Conservation (phyloP, 1,284 basidiomycete genomes). For the Ceratobasidium theobromae region DNA sequence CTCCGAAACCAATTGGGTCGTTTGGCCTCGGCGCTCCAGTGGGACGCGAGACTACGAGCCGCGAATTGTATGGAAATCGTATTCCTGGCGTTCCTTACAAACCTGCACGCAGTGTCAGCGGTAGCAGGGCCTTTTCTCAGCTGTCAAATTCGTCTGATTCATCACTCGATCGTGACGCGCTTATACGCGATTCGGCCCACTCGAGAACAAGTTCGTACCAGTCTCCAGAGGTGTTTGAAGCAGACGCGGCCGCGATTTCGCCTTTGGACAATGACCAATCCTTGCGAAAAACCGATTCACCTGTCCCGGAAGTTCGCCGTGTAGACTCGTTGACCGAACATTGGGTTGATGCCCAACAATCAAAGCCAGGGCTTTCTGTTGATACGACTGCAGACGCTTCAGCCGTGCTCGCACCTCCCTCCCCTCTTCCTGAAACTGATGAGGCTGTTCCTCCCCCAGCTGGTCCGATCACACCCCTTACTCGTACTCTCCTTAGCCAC, state of each 20-base stretch:
- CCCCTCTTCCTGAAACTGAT: constrained; percentile 25
- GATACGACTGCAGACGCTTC: neutral
- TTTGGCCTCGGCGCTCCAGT: constrained; percentile 31
- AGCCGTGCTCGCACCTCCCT: constrained; percentile 6
- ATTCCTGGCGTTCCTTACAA: constrained; percentile 28
- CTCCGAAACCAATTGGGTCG: constrained; percentile 32
- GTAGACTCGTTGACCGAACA: constrained; percentile 25
- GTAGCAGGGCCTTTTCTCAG: constrained; percentile 8
- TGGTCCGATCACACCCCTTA: constrained; percentile 21
- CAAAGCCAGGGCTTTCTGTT: neutral
- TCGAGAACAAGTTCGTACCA: neutral
- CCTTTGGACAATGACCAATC: neutral
- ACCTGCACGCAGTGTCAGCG: neutral
- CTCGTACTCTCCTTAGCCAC: constrained; percentile 8
- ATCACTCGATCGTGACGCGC: constrained; percentile 17
- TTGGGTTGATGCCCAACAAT: constrained; percentile 13
- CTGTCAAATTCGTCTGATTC: constrained; percentile 7
- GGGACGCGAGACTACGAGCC: constrained; percentile 19
- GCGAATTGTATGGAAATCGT: constrained; percentile 35
- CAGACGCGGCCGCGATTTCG: constrained; percentile 1
- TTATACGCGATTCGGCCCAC: constrained; percentile 6
- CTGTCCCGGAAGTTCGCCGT: constrained; percentile 18
- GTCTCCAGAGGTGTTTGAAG: neutral
- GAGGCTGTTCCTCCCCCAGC: constrained; percentile 2
- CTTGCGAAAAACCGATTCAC: neutral